Evolutionary conservation across 208 protist genomes (phyloP).

Genomic region (Spongospora subterranea): DNA sequence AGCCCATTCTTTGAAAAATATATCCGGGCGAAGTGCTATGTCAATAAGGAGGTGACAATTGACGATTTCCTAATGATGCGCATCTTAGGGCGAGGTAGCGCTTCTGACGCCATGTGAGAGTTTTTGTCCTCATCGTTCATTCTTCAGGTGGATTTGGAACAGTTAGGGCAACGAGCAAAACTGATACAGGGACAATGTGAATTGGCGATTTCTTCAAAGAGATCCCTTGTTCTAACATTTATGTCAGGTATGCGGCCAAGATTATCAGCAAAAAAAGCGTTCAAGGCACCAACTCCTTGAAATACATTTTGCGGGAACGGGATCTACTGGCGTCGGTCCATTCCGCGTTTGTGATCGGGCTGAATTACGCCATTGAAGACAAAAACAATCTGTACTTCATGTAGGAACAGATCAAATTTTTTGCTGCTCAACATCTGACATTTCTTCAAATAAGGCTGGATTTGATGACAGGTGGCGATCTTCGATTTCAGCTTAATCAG

Average conservation of each 20-base stretch:
- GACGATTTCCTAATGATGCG: constrained; percentile 61
- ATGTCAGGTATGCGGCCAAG: constrained; percentile 52
- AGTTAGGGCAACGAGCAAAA: not conserved
- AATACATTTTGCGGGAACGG: constrained; percentile 41
- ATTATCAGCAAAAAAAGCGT: constrained; percentile 51
- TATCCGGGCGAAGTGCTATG: constrained; percentile 52
- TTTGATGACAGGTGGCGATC: constrained; percentile 60
- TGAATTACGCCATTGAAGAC: constrained; percentile 61
- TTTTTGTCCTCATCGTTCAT: not conserved
- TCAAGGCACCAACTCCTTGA: constrained; percentile 52
- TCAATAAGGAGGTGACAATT: constrained; percentile 11
- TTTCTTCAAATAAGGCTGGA: constrained; percentile 34
- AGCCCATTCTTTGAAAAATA: constrained; percentile 55
- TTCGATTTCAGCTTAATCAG: constrained; percentile 61
- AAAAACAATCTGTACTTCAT: constrained; percentile 63
- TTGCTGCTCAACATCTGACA: not conserved
- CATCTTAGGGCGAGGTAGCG: constrained; percentile 57
- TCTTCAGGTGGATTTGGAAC: not conserved
- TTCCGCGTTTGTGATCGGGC: constrained; percentile 50
- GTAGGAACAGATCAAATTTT: not conserved
- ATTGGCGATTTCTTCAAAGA: not conserved
- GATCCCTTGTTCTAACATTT: constrained; percentile 58
- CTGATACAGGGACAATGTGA: constrained; percentile 3
- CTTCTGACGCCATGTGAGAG: not conserved
- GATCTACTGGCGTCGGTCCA: constrained; percentile 54